Base-by-base conservation (phyloP, 176 grass and related monocot genomes). In the Triticum urartu region DNA sequence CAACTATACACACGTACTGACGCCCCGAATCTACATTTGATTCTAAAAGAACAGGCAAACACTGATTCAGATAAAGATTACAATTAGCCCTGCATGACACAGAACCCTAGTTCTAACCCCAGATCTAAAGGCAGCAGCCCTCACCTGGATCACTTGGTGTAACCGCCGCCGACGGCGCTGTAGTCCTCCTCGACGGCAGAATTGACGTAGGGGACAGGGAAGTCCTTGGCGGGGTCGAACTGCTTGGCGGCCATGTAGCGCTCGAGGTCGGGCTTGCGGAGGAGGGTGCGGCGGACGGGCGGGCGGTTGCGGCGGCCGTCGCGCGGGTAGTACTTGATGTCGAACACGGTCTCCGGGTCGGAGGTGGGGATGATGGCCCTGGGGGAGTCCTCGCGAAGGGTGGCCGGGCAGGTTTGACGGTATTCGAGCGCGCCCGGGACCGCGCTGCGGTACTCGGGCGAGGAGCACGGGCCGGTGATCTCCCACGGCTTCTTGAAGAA, bases 401-500 rank as follows among this genome's bases (percentile, higher is more conserved):
- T 94, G 77, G 85, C 97, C 18, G 97, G 97, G 87, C 90, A 92
- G 94, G 75, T 78, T 5, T 7, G 89, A 77, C 94, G 94, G 81
- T 87, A 93, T 84, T 95, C 94, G 42, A 83, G 85, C 24, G 94
- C 94, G 5, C 35, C 75, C 34, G 94, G 94, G 33, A 91, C 1
- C 30, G 94, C 81, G 59, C 78, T 84, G 60, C 91, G 87, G 89
- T 95, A 95, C 90, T 96, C 97, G 3, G 97, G 94, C 40, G 84
- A 64, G 40, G 97, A 79, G 87, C 94, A 96, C 59, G 97, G 97
- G 1, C 97, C 97, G 21, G 97, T 99, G 92, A 99, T 81, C 90
- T 99, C 97, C 97, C 97, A 99, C 18, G 97, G 97, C 87, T 90
- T 94, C 89, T 99, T 99, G 50, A 99, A 79, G 90, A 94, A 93